These are phyloP conservation scores for Otatea glauca DNA, from an alignment of 176 grass and related monocot genomes.

Conservation along the genomic window DNA sequence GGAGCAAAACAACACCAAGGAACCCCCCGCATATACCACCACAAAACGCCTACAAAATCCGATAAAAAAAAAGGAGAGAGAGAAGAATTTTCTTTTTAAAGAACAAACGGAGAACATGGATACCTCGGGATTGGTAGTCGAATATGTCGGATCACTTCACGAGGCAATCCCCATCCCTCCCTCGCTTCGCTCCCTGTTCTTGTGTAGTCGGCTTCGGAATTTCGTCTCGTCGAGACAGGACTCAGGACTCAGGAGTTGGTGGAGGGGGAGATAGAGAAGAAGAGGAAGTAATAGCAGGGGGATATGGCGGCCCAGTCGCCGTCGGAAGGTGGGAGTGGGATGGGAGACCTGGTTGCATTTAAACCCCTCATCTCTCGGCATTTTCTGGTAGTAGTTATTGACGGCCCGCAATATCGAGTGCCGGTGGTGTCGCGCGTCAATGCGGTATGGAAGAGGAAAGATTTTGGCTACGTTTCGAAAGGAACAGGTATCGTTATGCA, in stretches of 20 bases:
- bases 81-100: neutral
- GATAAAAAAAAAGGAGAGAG: neutral
- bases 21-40: slow-evolving; percentile 1
- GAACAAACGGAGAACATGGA: neutral
- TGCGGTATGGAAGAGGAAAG: neutral
- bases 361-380: slow-evolving; percentile 47
- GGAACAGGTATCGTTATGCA: neutral
- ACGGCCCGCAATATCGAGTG: neutral
- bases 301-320: slow-evolving; percentile 56
- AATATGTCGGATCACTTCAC: slow-evolving; percentile 48
- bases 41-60: neutral
- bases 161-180: slow-evolving; percentile 4
- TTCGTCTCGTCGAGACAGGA: slow-evolving; percentile 33
- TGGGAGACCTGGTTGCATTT: slow-evolving; percentile 41
- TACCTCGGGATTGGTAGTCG: slow-evolving; percentile 41
- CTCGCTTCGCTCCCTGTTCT: neutral
- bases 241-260: slow-evolving; percentile 41
- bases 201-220: neutral
- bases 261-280: slow-evolving; percentile 31
- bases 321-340: slow-evolving; percentile 56
- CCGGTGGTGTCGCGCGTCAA: slow-evolving; percentile 9
- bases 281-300: slow-evolving; percentile 14
- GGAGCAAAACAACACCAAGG: neutral
- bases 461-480: neutral
- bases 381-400: slow-evolving; percentile 49